Evolutionary conservation across 192 early-diverging fungal genomes (phyloP).

Genomic region (Coemansia sp.): DNA sequence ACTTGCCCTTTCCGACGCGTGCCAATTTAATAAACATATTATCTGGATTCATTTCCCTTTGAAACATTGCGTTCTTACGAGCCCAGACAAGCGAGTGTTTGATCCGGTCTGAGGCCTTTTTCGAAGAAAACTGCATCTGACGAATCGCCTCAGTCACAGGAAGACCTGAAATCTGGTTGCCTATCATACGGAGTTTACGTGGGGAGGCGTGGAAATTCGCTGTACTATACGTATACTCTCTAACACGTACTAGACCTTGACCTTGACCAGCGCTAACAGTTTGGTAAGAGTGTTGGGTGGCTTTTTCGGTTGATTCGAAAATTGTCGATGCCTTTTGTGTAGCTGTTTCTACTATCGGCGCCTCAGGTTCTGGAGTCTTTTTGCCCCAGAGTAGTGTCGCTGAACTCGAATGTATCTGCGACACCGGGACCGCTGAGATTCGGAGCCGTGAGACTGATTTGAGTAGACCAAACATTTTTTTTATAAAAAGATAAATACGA

Average conservation of each 20-base stretch:
- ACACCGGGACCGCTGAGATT: too few relatives aligned
- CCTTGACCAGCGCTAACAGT: constrained; percentile 21
- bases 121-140: constrained; percentile 79
- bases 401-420: too few relatives aligned
- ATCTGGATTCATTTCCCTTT: constrained; percentile 66
- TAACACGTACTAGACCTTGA: constrained; percentile 15
- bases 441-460: too few relatives aligned
- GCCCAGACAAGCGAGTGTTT: constrained; percentile 72
- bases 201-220: constrained; percentile 72
- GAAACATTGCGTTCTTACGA: constrained; percentile 67
- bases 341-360: not conserved
- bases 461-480: too few relatives aligned
- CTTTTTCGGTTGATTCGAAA: not conserved
- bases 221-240: constrained; percentile 55
- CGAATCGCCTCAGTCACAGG: constrained; percentile 75
- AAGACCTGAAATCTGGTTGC: constrained; percentile 70
- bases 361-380: not conserved
- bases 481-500: too few relatives aligned
- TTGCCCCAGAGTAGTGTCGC: not conserved
- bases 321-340: not conserved
- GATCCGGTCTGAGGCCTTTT: constrained; percentile 66
- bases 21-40: constrained; percentile 71
- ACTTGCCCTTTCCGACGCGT: constrained; percentile 87
- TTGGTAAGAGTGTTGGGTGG: not conserved
- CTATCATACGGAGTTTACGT: constrained; percentile 73